phyloP scores from a whole-genome alignment of 169 alveolate genomes.

The Plasmodium adleri region DNA sequence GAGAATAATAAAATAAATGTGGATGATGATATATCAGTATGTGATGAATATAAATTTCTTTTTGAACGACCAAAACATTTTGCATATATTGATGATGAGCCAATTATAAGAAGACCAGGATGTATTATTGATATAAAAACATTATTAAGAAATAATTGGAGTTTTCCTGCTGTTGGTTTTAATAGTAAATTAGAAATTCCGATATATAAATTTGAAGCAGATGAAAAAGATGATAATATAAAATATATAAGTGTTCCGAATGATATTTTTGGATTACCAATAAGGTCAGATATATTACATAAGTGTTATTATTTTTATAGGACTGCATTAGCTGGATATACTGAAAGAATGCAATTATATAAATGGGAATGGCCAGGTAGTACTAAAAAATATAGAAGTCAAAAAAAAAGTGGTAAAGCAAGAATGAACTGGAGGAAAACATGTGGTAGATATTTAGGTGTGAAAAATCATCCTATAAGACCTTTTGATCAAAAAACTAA shows the following conservation, averaged over 20 bases:
- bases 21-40: neutral
- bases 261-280: slow-evolving; percentile 88
- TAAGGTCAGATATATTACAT: slow-evolving; percentile 88
- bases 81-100: slow-evolving; percentile 86
- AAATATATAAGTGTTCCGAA: slow-evolving; percentile 84
- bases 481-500: slow-evolving; percentile 87
- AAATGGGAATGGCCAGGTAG: slow-evolving; percentile 92
- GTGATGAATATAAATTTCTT: slow-evolving; percentile 53
- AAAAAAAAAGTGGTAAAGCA: slow-evolving; percentile 88
- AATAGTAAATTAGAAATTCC: slow-evolving; percentile 88
- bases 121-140: slow-evolving; percentile 85
- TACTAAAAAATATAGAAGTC: slow-evolving; percentile 85
- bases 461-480: slow-evolving; percentile 88
- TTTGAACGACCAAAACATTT: slow-evolving; percentile 65
- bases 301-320: slow-evolving; percentile 87
- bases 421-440: slow-evolving; percentile 92
- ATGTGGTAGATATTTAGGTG: slow-evolving; percentile 90
- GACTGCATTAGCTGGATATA: slow-evolving; percentile 89
- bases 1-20: neutral
- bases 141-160: slow-evolving; percentile 85
- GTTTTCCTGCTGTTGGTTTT: slow-evolving; percentile 91
- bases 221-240: slow-evolving; percentile 71
- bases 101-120: slow-evolving; percentile 88
- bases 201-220: slow-evolving; percentile 80
- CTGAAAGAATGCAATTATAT: slow-evolving; percentile 89